Evolutionary conservation across 352 stramenopile genomes (phyloP), one percentile per base, ranked within the genome.

Genomic region (Globisporangium cylindrosporum): DNA sequence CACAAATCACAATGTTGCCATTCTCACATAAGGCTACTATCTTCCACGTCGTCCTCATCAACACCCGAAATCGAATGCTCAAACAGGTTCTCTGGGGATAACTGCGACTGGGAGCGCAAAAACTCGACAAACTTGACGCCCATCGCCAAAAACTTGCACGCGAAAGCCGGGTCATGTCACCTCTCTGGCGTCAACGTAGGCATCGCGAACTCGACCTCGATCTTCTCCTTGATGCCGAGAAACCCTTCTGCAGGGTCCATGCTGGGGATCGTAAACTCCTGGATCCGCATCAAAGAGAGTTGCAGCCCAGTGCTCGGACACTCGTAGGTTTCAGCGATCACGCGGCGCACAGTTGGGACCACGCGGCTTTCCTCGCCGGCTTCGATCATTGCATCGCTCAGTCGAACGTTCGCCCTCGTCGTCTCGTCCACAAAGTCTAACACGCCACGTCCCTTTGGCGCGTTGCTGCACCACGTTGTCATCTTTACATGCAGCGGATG

Each of bases 81-180:
- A 27, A 62, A 48, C n/a, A 49, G 20, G n/a, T 62, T 49, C 56
- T 49, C 32, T 22, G 56, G 43, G 8, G 66, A 32, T 38, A 66
- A 22, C 41, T 72, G 63, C 27, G 56, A 48, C 29, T 73, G 68
- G 12, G 43, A 36, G 2, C 84, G 84, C 36, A 94, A 71, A 57
- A 79, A 92, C 61, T 87, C 81, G n/a, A 91, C 84, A 69, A 88
- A 86, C 36, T 82, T 69, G 57, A 91, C 75, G 14, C 82, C 86
- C 8, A 75, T 87, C 36, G 64, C 64, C 46, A 94, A 54, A 57
- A 92, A 91, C 49, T 73, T 53, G 53, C 79, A 72, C 8, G 84
- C 82, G 43, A 92, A 92, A 1, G 63, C 66, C 7, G 84, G 77
- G 7, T 78, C 64, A 48, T 92, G 71, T 3, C 82, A 81, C 10